Base-by-base conservation (phyloP, 2,329 filamentous ascomycete species). In the Apiospora koreana region DNA sequence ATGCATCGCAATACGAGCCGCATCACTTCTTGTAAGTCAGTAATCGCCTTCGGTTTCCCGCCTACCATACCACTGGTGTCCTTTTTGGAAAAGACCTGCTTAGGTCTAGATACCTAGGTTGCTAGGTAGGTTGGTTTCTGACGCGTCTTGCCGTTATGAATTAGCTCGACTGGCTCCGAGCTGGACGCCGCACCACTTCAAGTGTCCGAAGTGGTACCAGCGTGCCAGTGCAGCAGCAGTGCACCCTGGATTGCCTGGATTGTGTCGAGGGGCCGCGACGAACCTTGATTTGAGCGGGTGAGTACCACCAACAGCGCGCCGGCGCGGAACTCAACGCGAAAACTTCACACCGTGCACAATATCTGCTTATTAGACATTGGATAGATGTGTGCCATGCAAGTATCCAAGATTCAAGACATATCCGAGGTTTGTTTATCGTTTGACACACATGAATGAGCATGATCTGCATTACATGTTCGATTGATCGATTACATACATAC, bases 401-500 rank as follows among this genome's bases (percentile, higher is more conserved):
- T 38, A 38, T 21, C 16, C 18, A n/a, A 38, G 54, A 62, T 62
- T 62, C 54, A 18, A 62, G 54, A 62, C 54, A 62, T 14, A 18
- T 38, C 54, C 54, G 38, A 62, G 54, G 12, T 8, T 9, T 35
- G 54, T 38, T 31, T 31, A 18, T 35, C 54, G 23, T 12, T 38
- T 31, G 18, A 38, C 31, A 62, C 31, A 62, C 1, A 38, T 23
- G 21, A n/a, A 62, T 31, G 54, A 35, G 21, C 21, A 38, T 62
- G 54, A 62, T 62, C 54, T 62, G 54, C 54, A 62, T 62, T 38
- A 21, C 54, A 38, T n/a, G 31, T 12, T 58, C 18, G 54, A 43
- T 31, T 62, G 54, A 62, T 62, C 54, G 54, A 58, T 58, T 31
- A 31, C 48, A n/a, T n/a, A n/a, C n/a, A n/a, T n/a, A n/a, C n/a